Conservation (phyloP, 1,284 basidiomycete species). For the Melampsora occidentalis region DNA sequence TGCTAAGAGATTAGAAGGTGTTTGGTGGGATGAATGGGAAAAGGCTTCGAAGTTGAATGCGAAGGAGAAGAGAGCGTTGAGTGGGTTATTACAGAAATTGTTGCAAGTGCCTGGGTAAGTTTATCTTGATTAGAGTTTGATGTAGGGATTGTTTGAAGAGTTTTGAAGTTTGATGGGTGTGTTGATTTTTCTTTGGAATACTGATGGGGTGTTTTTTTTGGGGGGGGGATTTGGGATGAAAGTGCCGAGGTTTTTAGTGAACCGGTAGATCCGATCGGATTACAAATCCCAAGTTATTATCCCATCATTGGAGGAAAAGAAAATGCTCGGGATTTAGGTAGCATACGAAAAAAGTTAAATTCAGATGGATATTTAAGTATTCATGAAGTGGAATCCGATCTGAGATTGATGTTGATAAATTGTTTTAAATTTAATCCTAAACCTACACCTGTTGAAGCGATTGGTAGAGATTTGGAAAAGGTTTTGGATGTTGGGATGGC, state of each 20-base stretch:
- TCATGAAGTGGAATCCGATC: constrained; percentile 74
- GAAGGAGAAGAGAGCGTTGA: constrained; percentile 23
- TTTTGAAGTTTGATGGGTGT: constrained; percentile 54
- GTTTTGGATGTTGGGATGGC: constrained; percentile 49
- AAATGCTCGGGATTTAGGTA: constrained; percentile 79
- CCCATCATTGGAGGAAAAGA: constrained; percentile 70
- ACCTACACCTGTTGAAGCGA: constrained; percentile 68
- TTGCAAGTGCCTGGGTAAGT: constrained; percentile 52
- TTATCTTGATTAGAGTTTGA: neutral
- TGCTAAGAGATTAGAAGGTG: constrained; percentile 70
- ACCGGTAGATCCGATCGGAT: constrained; percentile 62
- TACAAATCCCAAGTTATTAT: constrained; percentile 78
- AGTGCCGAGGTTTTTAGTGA: constrained; percentile 26
- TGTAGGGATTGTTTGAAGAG: constrained; percentile 42
- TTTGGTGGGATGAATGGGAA: constrained; percentile 79
- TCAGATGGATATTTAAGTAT: constrained; percentile 73
- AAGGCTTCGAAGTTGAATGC: constrained; percentile 62
- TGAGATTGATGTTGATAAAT: constrained; percentile 79
- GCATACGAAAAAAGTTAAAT: constrained; percentile 78
- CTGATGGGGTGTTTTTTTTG: neutral
- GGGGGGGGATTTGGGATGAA: too few species aligned
- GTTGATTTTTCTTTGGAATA: constrained; percentile 43
- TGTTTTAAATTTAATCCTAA: constrained; percentile 79
- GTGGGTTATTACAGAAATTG: constrained; percentile 26
- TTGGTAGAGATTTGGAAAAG: constrained; percentile 53